phyloP scores from a whole-genome alignment of 805 yeast species.

The Lachancea quebecensis region DNA sequence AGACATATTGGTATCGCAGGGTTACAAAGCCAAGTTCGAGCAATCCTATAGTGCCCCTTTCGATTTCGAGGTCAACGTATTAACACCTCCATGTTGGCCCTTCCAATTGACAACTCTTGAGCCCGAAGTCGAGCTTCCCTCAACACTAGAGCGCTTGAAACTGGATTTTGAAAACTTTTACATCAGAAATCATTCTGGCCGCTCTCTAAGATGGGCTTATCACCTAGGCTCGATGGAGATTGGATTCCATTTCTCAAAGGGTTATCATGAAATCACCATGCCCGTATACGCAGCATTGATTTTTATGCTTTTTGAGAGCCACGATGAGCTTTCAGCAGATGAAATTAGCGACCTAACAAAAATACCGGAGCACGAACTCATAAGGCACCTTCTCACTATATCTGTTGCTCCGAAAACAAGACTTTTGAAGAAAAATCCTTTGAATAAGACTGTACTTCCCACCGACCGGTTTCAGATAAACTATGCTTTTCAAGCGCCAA shows the following conservation, averaged over 20 bases:
- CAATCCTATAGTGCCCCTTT: slow-evolving; percentile 3
- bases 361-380: slow-evolving; percentile 67
- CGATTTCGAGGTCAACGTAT: slow-evolving; percentile 44
- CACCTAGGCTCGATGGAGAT: slow-evolving; percentile 79
- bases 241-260: slow-evolving; percentile 57
- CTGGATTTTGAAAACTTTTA: slow-evolving; percentile 47
- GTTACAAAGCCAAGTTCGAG: slow-evolving; percentile 37
- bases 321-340: slow-evolving; percentile 44
- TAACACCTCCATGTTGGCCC: slow-evolving; percentile 68
- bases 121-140: slow-evolving; percentile 37
- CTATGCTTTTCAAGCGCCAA: slow-evolving; percentile 58
- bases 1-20: slow-evolving; percentile 60
- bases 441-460: slow-evolving; percentile 60
- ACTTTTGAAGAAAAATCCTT: slow-evolving; percentile 66
- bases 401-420: slow-evolving; percentile 78
- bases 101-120: slow-evolving; percentile 36
- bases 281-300: slow-evolving; percentile 77
- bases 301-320: slow-evolving; percentile 63
- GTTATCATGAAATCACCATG: slow-evolving; percentile 71
- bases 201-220: slow-evolving; percentile 71
- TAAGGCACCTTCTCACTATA: slow-evolving; percentile 73
- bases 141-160: slow-evolving; percentile 37
- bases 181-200: slow-evolving; percentile 44
- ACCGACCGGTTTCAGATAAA: slow-evolving; percentile 64
- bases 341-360: slow-evolving; percentile 61